These are phyloP conservation scores for Pyricularia pennisetigena DNA, from an alignment of 2,329 filamentous ascomycete species.

Conservation along the genomic window DNA sequence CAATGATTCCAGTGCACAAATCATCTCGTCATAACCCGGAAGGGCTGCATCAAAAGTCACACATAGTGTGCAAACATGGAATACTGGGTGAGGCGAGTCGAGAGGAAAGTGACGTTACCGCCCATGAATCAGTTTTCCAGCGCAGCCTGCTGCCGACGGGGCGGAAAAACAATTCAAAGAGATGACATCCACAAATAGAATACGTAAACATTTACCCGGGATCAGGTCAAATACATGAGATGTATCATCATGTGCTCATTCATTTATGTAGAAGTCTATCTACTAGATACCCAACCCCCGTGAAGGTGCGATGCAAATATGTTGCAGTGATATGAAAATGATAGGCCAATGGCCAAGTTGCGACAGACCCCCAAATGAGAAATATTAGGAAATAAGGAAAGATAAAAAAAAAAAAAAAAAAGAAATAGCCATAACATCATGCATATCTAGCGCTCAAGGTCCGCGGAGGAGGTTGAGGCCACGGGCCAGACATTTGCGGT, in stretches of 20 bases:
- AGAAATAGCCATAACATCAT: neutral
- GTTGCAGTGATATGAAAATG: neutral
- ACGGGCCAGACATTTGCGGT: neutral
- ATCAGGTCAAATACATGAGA: neutral
- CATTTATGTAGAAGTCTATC: neutral
- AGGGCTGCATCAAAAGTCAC: no score
- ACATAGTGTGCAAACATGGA: no score
- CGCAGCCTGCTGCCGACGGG: no score
- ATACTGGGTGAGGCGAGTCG: no score
- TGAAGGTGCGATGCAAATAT: neutral
- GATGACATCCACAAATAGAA: neutral
- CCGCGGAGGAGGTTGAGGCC: neutral
- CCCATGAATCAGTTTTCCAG: no score
- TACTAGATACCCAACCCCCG: neutral
- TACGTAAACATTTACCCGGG: neutral
- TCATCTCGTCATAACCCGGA: no score
- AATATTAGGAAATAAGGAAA: neutral
- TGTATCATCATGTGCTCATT: neutral
- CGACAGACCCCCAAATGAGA: neutral
- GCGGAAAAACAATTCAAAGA: neutral
- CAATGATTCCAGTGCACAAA: no score
- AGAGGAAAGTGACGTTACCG: no score
- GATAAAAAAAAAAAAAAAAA: neutral
- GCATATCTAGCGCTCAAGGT: constrained; percentile 5
- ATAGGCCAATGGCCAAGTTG: neutral